phyloP scores from a whole-genome alignment of 2,329 filamentous ascomycete genomes.

The Lojkania enalia region DNA sequence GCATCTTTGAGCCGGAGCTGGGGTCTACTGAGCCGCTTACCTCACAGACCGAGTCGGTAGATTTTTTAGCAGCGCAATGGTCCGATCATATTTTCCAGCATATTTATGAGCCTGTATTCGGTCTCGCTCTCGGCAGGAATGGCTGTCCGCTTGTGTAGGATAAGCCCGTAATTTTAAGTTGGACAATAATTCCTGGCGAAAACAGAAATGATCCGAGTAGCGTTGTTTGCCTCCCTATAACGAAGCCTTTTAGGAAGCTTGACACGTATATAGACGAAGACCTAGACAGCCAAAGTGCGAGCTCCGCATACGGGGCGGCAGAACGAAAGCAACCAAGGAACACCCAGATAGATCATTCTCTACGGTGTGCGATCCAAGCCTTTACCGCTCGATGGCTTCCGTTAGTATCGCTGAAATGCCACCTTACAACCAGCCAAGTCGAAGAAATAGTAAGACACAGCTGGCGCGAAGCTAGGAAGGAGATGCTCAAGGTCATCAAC shows the following conservation, averaged over 20 bases:
- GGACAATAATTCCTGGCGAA: not conserved
- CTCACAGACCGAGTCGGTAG: constrained; percentile 2
- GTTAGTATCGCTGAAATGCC: constrained; percentile 5
- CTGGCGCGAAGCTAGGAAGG: constrained; percentile 14
- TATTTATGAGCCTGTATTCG: constrained; percentile 12
- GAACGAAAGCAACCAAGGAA: not conserved
- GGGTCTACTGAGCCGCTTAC: not conserved
- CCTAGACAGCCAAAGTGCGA: not conserved
- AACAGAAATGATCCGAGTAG: constrained; percentile 5
- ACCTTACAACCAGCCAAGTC: not conserved
- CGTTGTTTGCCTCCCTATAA: constrained; percentile 1
- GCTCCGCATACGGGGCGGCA: not conserved
- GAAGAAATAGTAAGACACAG: constrained; percentile 7
- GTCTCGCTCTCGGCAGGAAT: constrained; percentile 10
- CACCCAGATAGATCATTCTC: constrained; percentile 6
- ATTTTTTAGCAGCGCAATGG: not conserved
- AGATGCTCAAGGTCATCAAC: constrained; percentile 19
- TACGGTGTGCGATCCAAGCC: constrained; percentile 3
- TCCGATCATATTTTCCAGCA: constrained; percentile 10
- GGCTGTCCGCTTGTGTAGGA: constrained; percentile 18
- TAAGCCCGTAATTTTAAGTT: not conserved
- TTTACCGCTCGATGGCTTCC: constrained; percentile 10
- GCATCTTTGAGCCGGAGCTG: no score
- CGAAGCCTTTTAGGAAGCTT: constrained; percentile 1
- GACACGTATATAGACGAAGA: constrained; percentile 6